These are phyloP conservation scores for Lentinula guzmanii DNA, from an alignment of 768 basidiomycete species.

Conservation along the genomic window DNA sequence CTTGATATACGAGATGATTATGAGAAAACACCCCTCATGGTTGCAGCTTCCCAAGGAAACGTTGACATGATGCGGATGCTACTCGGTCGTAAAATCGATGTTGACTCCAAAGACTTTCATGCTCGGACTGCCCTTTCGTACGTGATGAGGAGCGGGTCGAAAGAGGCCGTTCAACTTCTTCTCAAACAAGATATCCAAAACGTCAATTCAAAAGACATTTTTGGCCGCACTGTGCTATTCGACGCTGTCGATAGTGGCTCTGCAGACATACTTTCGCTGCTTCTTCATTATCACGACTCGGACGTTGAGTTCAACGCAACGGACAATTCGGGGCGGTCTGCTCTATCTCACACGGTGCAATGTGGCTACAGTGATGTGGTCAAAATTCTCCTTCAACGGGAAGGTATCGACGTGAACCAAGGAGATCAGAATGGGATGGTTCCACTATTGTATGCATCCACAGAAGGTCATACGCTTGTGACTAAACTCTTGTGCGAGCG, in stretches of 20 bases:
- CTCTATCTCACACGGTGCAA: neutral
- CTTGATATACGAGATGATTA: neutral
- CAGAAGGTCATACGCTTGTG: neutral
- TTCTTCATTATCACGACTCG: neutral
- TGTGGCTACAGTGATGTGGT: neutral
- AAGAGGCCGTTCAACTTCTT: neutral
- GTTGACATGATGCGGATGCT: neutral
- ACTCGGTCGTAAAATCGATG: neutral
- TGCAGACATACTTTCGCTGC: neutral
- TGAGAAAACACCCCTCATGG: neutral
- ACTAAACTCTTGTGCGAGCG: neutral
- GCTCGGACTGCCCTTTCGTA: neutral
- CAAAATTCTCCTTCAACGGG: neutral
- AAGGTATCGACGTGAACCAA: neutral
- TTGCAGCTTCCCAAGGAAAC: neutral
- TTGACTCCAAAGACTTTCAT: neutral
- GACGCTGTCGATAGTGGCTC: neutral
- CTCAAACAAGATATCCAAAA: neutral
- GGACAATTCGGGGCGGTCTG: neutral
- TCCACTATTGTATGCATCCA: neutral
- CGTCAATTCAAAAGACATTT: neutral
- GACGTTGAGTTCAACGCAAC: neutral
- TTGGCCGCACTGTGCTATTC: neutral
- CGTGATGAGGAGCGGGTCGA: neutral
- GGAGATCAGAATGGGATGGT: neutral